Base-by-base conservation (phyloP, 2,329 filamentous ascomycete genomes). In the Aspergillus phoenicis region DNA sequence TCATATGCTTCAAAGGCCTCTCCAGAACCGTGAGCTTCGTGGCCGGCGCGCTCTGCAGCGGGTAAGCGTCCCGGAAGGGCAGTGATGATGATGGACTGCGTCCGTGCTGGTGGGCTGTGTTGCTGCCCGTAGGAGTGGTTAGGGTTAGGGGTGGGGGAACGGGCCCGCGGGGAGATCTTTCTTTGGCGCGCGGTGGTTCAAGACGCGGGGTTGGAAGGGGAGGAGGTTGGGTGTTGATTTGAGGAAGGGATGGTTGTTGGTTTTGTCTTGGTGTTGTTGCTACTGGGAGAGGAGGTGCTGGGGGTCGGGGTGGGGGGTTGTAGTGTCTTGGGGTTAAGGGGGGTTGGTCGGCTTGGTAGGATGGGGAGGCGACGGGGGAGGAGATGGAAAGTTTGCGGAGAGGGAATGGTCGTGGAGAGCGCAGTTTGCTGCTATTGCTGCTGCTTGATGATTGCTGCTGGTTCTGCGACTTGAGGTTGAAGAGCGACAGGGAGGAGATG, bases 341-440 rank as follows among this genome's bases (percentile, higher is more conserved):
- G 2, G 84, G 83, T n/a, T 83, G 80, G n/a, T 77, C 80, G 22
- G 81, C 80, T 13, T 79, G 74, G 62, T 82, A 82, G 52, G 81
- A 76, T 43, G 80, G 79, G 1, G 80, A 81, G 33, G 73, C 73
- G 41, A 86, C 74, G 1, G 85, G 85, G 7, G 83, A 80, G 20
- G 84, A 86, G 66, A 88, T 88, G 61, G 82, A 81, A 39, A 87
- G 76, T 61, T 84, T 84, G 56, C 83, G 83, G 49, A 87, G 73
- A 7, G 75, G 73, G 47, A 78, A 62, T 26, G 39, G 53, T 17
- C 71, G 71, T 2, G 73, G 77, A 2, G 78, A 78, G 52, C 81
- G 78, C 65, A 80, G 75, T 64, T 80, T 83, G 63, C 73, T 63
- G 69, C 72, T 68, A 66, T 30, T 30, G 28, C 81, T 8, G 81